A percentile compares a stretch with the other conserved stretches of the same genome.
Conservation (phyloP, 1,284 basidiomycete genomes). For the Rhodotorula sp. region DNA sequence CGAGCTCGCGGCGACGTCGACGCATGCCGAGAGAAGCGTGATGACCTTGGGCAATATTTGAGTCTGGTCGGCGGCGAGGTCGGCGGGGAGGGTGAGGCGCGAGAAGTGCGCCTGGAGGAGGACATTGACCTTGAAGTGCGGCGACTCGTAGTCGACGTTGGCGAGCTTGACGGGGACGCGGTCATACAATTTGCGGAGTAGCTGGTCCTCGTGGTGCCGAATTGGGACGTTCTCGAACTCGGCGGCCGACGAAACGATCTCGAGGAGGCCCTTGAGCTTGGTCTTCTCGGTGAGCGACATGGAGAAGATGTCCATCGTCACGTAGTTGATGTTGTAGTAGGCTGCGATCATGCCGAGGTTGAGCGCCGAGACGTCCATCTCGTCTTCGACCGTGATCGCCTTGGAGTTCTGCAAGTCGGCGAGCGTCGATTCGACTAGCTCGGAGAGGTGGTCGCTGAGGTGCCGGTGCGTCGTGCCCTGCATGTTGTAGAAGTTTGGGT, state of each 20-base stretch:
- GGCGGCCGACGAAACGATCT: slow-evolving; percentile 92
- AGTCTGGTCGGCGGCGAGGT: slow-evolving; percentile 86
- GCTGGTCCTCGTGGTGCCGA: slow-evolving; percentile 59
- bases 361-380: slow-evolving; percentile 83
- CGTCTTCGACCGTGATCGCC: slow-evolving; percentile 82
- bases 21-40: slow-evolving; percentile 70
- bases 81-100: slow-evolving; percentile 82
- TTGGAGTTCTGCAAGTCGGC: slow-evolving; percentile 89
- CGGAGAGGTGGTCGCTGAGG: slow-evolving; percentile 89
- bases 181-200: slow-evolving; percentile 63
- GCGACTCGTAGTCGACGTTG: slow-evolving; percentile 77
- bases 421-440: slow-evolving; percentile 90
- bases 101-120: slow-evolving; percentile 96
- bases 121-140: slow-evolving; percentile 97
- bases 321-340: slow-evolving; percentile 87
- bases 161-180: slow-evolving; percentile 96
- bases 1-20: slow-evolving; percentile 97
- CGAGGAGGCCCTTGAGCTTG: slow-evolving; percentile 94
- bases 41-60: slow-evolving; percentile 84
- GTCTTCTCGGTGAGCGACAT: slow-evolving; percentile 92
- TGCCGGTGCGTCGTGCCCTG: slow-evolving; percentile 80
- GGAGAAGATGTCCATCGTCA: slow-evolving; percentile 95
- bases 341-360: slow-evolving; percentile 96
- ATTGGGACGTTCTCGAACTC: slow-evolving; percentile 96
- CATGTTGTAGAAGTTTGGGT: slow-evolving; percentile 83